Percentiles rank a stretch among this genome's conserved stretches.
These are phyloP conservation scores for Tetrahymena borealis DNA, from an alignment of 73 alveolate genomes.

Conservation along the genomic window DNA sequence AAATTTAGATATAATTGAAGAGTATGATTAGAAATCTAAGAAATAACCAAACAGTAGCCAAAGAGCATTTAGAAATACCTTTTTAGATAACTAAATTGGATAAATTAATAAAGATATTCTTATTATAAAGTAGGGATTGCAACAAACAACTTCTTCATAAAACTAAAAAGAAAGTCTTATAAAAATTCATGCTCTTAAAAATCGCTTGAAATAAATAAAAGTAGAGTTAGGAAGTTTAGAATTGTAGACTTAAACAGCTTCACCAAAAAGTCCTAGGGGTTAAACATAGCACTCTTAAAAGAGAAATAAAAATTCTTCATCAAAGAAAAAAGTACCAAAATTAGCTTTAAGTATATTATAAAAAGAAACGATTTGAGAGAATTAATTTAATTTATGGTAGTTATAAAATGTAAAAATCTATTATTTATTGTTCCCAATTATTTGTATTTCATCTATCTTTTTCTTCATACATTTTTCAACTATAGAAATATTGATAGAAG, in stretches of 20 bases:
- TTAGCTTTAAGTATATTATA: not conserved
- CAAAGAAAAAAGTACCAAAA: not conserved
- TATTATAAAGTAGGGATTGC: not conserved
- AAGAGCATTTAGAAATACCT: not conserved
- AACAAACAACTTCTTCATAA: not conserved
- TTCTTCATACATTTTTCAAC: no score
- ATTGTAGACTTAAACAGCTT: not conserved
- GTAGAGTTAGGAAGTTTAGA: not conserved
- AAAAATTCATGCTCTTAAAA: not conserved
- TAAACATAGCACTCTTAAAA: not conserved
- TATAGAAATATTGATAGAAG: no score
- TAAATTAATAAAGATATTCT: not conserved
- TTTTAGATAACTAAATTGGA: not conserved
- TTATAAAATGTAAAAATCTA: no score
- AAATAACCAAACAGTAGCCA: not conserved
- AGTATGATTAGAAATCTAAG: not conserved
- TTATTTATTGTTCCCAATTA: no score
- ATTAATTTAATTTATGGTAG: no score
- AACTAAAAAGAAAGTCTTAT: not conserved
- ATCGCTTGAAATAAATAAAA: not conserved
- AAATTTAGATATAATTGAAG: not conserved
- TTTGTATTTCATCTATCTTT: no score
- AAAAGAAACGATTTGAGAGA: not conserved
- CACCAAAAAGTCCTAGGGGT: not conserved
- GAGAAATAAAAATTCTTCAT: not conserved